Percentiles rank a stretch among this genome's conserved stretches.
Conservation (phyloP, 2,329 filamentous ascomycete genomes). For the Colletotrichum shisoi region DNA sequence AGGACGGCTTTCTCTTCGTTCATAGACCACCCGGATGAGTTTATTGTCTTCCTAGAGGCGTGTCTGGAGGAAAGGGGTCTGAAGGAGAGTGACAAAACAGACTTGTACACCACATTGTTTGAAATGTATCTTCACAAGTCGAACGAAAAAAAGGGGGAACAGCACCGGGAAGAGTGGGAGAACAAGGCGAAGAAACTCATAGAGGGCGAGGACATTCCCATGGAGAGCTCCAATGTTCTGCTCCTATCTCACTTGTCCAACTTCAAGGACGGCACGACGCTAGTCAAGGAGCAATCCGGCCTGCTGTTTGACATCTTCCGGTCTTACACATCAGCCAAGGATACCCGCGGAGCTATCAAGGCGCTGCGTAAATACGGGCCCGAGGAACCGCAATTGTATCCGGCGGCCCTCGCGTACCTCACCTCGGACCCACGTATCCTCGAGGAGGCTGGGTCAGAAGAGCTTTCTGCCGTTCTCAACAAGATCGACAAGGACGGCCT, state of each 20-base stretch:
- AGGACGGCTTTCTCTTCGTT: slow-evolving; percentile 94
- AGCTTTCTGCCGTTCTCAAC: slow-evolving; percentile 79
- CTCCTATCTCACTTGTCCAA: slow-evolving; percentile 90
- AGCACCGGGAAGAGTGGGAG: slow-evolving; percentile 82
- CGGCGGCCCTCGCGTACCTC: slow-evolving; percentile 91
- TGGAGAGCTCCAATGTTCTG: slow-evolving; percentile 94
- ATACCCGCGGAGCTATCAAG: slow-evolving; percentile 88
- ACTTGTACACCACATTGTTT: slow-evolving; percentile 93
- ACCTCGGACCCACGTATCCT: slow-evolving; percentile 83
- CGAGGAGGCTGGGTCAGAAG: slow-evolving; percentile 81
- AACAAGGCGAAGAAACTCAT: slow-evolving; percentile 89
- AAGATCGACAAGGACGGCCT: slow-evolving; percentile 90
- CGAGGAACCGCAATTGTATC: slow-evolving; percentile 89
- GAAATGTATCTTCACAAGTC: slow-evolving; percentile 98
- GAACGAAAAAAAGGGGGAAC: slow-evolving; percentile 72
- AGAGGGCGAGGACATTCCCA: slow-evolving; percentile 78
- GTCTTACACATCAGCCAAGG: slow-evolving; percentile 90
- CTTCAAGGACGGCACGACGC: slow-evolving; percentile 87
- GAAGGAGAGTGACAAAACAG: slow-evolving; percentile 77
- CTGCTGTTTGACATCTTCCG: slow-evolving; percentile 95
- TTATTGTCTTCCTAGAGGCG: slow-evolving; percentile 90
- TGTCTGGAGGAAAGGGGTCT: slow-evolving; percentile 76
- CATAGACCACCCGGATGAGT: slow-evolving; percentile 90
- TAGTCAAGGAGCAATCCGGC: slow-evolving; percentile 93
- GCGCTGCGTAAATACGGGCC: slow-evolving; percentile 91